Conservation (phyloP, 129 eudicot genomes). For the Chrysanthemum seticuspe region DNA sequence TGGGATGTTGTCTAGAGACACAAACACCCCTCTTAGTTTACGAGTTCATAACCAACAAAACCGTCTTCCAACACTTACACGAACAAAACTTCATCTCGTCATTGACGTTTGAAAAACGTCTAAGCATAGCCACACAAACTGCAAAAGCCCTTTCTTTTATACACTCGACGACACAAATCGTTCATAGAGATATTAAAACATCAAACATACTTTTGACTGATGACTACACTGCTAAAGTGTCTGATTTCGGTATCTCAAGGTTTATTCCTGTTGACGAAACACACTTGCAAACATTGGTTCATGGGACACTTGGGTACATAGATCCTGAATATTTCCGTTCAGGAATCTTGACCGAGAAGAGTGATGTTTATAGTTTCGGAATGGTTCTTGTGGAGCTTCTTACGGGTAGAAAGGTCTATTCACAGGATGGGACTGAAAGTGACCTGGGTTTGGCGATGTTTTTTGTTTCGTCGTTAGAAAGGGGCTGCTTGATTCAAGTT, state of each 20-base stretch:
- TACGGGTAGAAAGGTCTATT: conserved; percentile 28
- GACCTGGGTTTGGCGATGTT: conserved; percentile 26
- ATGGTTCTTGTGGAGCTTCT: conserved; percentile 40
- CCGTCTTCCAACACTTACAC: conserved; percentile 23
- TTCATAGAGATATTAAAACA: conserved; percentile 31
- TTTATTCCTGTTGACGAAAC: conserved; percentile 26
- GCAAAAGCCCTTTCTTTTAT: conserved; percentile 24
- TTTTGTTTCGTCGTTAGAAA: conserved; percentile 25
- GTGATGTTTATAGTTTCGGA: conserved; percentile 36
- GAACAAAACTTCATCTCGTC: conserved; percentile 6
- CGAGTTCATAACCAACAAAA: conserved; percentile 29
- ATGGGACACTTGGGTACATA: conserved; percentile 33
- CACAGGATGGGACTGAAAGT: conserved; percentile 22
- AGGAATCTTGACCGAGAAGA: conserved; percentile 28
- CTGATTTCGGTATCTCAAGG: conserved; percentile 30
- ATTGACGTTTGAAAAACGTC: conserved; percentile 11
- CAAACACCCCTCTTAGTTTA: conserved; percentile 24
- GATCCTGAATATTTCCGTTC: conserved; percentile 31
- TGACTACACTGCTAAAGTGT: conserved; percentile 27
- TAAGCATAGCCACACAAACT: conserved; percentile 24
- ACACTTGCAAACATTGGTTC: conserved; percentile 25
- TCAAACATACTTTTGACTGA: conserved; percentile 24
- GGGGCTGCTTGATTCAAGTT: conserved; percentile 17
- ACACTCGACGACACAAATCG: conserved; percentile 22
- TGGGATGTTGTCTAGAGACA: conserved; percentile 33